phyloP scores from a whole-genome alignment of 352 stramenopile species.

The Phytophthora fragariaefolia region DNA sequence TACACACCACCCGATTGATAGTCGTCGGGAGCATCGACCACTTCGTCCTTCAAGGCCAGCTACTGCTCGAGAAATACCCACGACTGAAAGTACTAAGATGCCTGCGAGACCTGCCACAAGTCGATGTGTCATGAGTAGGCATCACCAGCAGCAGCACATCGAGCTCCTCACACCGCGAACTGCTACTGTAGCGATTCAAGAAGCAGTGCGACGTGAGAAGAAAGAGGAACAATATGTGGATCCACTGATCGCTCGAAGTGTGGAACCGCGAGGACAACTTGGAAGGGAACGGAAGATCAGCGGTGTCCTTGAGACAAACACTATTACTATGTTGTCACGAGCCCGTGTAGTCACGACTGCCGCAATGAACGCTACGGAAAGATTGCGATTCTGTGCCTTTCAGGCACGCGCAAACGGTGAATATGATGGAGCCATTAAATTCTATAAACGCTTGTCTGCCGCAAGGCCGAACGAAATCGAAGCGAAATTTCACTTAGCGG shows the following conservation, averaged over 20 bases:
- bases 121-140: conserved; percentile 19
- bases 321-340: conserved; percentile 25
- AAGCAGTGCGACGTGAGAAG: conserved; percentile 47
- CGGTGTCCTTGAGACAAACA: conserved; percentile 15
- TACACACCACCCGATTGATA: conserved; percentile 14
- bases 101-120: conserved; percentile 33
- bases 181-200: conserved; percentile 39
- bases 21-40: conserved; percentile 5
- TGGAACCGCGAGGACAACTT: conserved; percentile 45
- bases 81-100: conserved; percentile 12
- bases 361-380: conserved; percentile 48
- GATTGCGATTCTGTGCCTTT: conserved; percentile 49
- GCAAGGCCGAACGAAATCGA: conserved; percentile 25
- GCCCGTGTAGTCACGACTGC: conserved; percentile 36
- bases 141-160: conserved; percentile 17
- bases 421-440: conserved; percentile 47
- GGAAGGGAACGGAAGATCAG: conserved; percentile 21
- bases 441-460: conserved; percentile 35
- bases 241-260: conserved; percentile 53
- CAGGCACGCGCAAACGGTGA: conserved; percentile 57
- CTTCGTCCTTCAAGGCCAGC: conserved; percentile 25
- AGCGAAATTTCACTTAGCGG: conserved; percentile 55
- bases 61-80: conserved; percentile 18
- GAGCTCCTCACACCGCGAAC: conserved; percentile 25
- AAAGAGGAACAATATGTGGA: conserved; percentile 55